phyloP scores from a whole-genome alignment of 1,284 basidiomycete genomes.

The Ustilago trichophora region DNA sequence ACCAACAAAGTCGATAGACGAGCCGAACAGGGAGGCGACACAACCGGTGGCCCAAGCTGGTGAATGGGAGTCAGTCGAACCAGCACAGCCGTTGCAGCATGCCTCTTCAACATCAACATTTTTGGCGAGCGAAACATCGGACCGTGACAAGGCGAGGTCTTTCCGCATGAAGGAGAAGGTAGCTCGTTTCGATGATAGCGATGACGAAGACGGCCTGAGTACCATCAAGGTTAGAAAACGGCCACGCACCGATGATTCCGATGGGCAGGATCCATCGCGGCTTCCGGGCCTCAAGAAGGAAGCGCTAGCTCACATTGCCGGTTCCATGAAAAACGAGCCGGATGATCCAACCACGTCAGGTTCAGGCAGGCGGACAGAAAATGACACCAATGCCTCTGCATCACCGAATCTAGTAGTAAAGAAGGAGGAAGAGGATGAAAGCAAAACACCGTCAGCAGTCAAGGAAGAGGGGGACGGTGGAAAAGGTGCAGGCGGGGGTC shows the following conservation, averaged over 20 bases:
- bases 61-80: slow-evolving; percentile 80
- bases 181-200: slow-evolving; percentile 21
- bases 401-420: no score
- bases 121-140: slow-evolving; percentile 4
- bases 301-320: no score
- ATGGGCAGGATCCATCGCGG: neutral
- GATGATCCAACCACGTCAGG: no score
- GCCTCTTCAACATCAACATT: slow-evolving; percentile 5
- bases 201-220: slow-evolving; percentile 29
- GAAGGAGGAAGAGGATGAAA: slow-evolving; percentile 2
- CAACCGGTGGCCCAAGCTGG: slow-evolving; percentile 79
- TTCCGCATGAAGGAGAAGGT: slow-evolving; percentile 54
- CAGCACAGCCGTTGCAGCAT: slow-evolving; percentile 52
- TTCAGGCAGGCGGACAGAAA: no score
- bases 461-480: no score
- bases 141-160: slow-evolving; percentile 42
- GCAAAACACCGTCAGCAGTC: no score
- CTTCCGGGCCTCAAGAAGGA: slow-evolving; percentile 12
- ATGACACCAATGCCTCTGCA: no score
- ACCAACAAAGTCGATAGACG: neutral
- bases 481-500: no score
- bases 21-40: slow-evolving; percentile 73
- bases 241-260: slow-evolving; percentile 1
- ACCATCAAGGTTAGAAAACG: slow-evolving; percentile 54
- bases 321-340: no score